These are phyloP conservation scores for Curvularia eragrostidis DNA, from an alignment of 2,329 filamentous ascomycete genomes.

Conservation along the genomic window DNA sequence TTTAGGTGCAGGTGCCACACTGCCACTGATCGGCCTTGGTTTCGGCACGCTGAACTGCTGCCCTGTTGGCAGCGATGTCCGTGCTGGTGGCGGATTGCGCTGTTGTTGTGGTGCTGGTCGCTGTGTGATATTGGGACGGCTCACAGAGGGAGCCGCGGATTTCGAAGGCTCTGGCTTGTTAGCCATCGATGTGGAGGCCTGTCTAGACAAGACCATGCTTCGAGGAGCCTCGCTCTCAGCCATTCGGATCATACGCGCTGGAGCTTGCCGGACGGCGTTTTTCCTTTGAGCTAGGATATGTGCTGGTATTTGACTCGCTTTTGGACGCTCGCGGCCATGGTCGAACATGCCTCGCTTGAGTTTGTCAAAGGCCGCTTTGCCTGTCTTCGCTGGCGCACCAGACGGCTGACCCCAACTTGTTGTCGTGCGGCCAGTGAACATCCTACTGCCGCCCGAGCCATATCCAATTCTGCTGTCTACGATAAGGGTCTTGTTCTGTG, in stretches of 20 bases:
- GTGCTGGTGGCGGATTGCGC: slow-evolving; percentile 19
- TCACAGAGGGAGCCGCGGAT: slow-evolving; percentile 12
- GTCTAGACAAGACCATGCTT: slow-evolving; percentile 36
- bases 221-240: slow-evolving; percentile 34
- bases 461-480: slow-evolving; percentile 38
- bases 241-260: slow-evolving; percentile 43
- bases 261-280: slow-evolving; percentile 34
- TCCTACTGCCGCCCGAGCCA: slow-evolving; percentile 25
- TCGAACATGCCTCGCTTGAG: slow-evolving; percentile 44
- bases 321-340: slow-evolving; percentile 41
- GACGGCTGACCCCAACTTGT: slow-evolving; percentile 31
- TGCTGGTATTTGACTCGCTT: slow-evolving; percentile 36
- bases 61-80: slow-evolving; percentile 37
- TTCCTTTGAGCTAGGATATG: slow-evolving; percentile 38
- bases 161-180: slow-evolving; percentile 15
- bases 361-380: slow-evolving; percentile 47
- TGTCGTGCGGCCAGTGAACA: slow-evolving; percentile 25
- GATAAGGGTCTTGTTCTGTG: slow-evolving; percentile 42
- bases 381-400: slow-evolving; percentile 42
- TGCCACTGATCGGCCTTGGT: slow-evolving; percentile 20
- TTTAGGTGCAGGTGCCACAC: slow-evolving; percentile 21
- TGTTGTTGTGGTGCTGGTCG: slow-evolving; percentile 27
- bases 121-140: slow-evolving; percentile 32
- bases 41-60: slow-evolving; percentile 42
- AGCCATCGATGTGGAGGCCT: slow-evolving; percentile 33